Percentiles rank a stretch among this genome's conserved stretches.
These are phyloP conservation scores for Chamaecyparis obtusa DNA, from an alignment of 75 land plant genomes.

Conservation along the genomic window DNA sequence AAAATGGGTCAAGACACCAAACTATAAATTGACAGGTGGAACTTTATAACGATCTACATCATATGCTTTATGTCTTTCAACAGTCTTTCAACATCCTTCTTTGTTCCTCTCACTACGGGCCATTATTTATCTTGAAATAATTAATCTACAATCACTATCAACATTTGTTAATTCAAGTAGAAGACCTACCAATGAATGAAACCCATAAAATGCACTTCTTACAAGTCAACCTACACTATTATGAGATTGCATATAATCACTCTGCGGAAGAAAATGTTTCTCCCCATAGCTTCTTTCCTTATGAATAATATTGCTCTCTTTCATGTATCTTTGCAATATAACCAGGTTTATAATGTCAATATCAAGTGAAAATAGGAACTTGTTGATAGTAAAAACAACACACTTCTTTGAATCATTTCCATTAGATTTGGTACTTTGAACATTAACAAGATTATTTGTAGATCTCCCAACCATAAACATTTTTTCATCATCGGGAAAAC, in stretches of 20 bases:
- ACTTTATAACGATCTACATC: too few relatives aligned
- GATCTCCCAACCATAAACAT: not conserved
- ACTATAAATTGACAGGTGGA: too few relatives aligned
- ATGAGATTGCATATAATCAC: constrained; percentile 14
- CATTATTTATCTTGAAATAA: constrained; percentile 35
- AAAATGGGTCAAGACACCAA: too few relatives aligned
- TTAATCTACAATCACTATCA: constrained; percentile 79
- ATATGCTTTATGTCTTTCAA: too few relatives aligned
- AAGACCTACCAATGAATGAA: constrained; percentile 69
- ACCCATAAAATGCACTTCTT: constrained; percentile 58
- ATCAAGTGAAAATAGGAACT: constrained; percentile 80
- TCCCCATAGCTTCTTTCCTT: constrained; percentile 94
- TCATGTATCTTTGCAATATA: constrained; percentile 68
- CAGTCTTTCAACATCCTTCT: too few relatives aligned
- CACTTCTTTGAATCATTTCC: constrained; percentile 17
- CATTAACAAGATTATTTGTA: constrained; percentile 1
- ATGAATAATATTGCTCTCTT: constrained; percentile 89
- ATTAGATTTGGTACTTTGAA: constrained; percentile 2
- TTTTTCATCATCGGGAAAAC: constrained; percentile 16
- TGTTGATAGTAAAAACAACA: constrained; percentile 77
- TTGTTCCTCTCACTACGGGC: constrained; percentile 18
- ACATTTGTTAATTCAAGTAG: constrained; percentile 67
- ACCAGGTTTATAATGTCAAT: constrained; percentile 97
- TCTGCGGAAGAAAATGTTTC: constrained; percentile 22
- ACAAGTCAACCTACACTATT: constrained; percentile 6